These are phyloP conservation scores for Vicia villosa DNA, from an alignment of 306 rosid genomes.

Conservation along the genomic window DNA sequence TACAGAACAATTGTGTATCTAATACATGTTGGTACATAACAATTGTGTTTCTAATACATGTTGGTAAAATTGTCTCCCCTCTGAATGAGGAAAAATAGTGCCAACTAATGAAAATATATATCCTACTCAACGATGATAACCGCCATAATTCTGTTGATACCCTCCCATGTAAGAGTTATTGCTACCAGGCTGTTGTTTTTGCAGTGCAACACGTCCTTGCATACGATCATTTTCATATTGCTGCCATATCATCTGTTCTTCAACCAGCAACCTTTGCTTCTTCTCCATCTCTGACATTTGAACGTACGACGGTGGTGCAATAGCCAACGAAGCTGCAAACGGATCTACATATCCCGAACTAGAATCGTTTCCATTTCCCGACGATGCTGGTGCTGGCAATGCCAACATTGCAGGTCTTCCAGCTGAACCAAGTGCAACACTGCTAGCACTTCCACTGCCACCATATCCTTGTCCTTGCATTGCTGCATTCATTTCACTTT, in stretches of 20 bases:
- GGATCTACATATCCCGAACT: slow-evolving; percentile 51
- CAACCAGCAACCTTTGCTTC: slow-evolving; percentile 75
- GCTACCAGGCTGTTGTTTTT: slow-evolving; percentile 49
- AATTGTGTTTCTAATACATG: slow-evolving; percentile 14
- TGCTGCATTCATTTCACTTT: slow-evolving; percentile 40
- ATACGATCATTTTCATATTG: slow-evolving; percentile 70
- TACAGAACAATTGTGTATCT: slow-evolving; percentile 16
- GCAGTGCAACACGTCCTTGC: slow-evolving; percentile 59
- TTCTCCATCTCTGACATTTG: slow-evolving; percentile 97
- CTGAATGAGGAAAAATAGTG: not conserved
- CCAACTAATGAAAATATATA: not conserved
- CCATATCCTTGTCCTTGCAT: slow-evolving; percentile 58
- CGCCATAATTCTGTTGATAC: slow-evolving; percentile 55
- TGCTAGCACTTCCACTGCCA: slow-evolving; percentile 77
- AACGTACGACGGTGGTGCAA: slow-evolving; percentile 85
- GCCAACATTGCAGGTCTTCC: slow-evolving; percentile 81
- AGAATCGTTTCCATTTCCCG: not conserved
- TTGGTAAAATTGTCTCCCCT: not conserved
- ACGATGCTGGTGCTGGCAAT: slow-evolving; percentile 68
- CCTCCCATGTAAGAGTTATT: slow-evolving; percentile 57
- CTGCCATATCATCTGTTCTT: slow-evolving; percentile 89
- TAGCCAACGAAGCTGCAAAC: slow-evolving; percentile 71
- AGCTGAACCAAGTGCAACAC: slow-evolving; percentile 78
- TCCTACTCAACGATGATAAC: slow-evolving; percentile 28
- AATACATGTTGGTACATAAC: not conserved